Conservation (phyloP, 2,329 filamentous ascomycete genomes). For the Arthroderma sp. region DNA sequence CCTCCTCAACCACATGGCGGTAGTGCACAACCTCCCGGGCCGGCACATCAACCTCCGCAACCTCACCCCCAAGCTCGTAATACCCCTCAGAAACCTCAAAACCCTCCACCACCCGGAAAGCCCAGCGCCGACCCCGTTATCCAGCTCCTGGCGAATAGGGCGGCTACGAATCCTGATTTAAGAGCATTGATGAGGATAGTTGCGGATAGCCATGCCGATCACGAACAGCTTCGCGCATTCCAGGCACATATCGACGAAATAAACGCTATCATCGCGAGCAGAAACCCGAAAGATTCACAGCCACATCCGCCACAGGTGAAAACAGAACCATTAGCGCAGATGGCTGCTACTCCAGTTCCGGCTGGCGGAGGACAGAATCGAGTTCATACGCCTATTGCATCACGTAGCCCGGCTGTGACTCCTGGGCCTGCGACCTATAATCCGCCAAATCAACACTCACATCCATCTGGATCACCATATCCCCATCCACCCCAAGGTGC, state of each 20-base stretch:
- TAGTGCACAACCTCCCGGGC: background rate
- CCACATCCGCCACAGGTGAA: conserved; percentile 13
- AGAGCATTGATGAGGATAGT: conserved; percentile 42
- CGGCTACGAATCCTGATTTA: conserved; percentile 37
- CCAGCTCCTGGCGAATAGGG: conserved; percentile 41
- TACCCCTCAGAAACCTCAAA: conserved; percentile 16
- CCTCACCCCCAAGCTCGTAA: background rate
- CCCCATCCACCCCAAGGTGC: conserved; percentile 16
- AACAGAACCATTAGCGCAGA: conserved; percentile 7
- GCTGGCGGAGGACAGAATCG: background rate
- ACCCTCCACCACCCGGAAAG: conserved; percentile 25
- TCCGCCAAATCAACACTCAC: conserved; percentile 15
- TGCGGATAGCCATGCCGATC: conserved; percentile 38
- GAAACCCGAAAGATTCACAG: conserved; percentile 30
- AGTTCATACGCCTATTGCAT: conserved; percentile 9
- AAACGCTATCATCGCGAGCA: conserved; percentile 38
- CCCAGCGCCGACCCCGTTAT: conserved; percentile 40
- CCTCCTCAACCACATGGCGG: background rate
- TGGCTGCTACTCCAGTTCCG: conserved; percentile 1
- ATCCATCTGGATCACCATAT: conserved; percentile 5
- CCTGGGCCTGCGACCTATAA: conserved; percentile 15
- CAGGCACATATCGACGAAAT: conserved; percentile 42
- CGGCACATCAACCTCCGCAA: background rate
- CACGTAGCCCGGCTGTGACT: conserved; percentile 4
- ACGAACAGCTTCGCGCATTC: conserved; percentile 39